phyloP scores from a whole-genome alignment of 179 eudicot species.

The Spergularia azorica region DNA sequence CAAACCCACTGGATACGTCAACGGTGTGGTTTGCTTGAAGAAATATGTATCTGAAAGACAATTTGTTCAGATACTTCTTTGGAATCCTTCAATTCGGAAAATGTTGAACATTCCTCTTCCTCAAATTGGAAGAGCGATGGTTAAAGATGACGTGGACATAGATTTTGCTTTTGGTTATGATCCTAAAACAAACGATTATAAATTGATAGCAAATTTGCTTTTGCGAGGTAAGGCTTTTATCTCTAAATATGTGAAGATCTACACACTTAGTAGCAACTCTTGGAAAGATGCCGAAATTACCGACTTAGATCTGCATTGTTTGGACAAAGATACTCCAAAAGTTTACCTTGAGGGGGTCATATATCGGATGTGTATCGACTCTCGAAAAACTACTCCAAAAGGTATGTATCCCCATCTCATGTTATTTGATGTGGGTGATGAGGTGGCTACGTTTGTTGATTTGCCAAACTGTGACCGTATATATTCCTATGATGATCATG shows the following conservation, averaged over 20 bases:
- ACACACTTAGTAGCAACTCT: conserved; percentile 17
- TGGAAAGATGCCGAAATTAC: not conserved
- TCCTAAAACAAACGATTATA: conserved; percentile 22
- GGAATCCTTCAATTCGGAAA: conserved; percentile 29
- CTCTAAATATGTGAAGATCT: conserved; percentile 13
- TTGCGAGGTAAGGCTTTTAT: not conserved
- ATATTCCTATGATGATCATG: not conserved
- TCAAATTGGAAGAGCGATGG: not conserved
- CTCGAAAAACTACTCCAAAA: not conserved
- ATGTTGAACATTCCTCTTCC: conserved; percentile 6
- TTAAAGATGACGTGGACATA: not conserved
- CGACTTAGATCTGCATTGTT: not conserved
- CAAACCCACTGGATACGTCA: conserved; percentile 13
- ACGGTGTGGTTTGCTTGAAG: conserved; percentile 23
- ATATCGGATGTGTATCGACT: conserved; percentile 19
- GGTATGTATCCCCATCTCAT: conserved; percentile 23
- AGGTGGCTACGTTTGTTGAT: not conserved
- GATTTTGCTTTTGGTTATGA: conserved; percentile 28
- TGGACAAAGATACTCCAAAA: conserved; percentile 18
- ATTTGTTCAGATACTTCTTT: conserved; percentile 12
- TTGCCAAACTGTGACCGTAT: conserved; percentile 14
- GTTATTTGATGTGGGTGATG: conserved; percentile 17
- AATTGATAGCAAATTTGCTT: conserved; percentile 20
- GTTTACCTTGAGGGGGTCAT: conserved; percentile 17
- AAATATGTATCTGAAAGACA: not conserved